These are phyloP conservation scores for Ophiosphaerella narmari DNA, from an alignment of 2,329 filamentous ascomycete species.

Conservation along the genomic window DNA sequence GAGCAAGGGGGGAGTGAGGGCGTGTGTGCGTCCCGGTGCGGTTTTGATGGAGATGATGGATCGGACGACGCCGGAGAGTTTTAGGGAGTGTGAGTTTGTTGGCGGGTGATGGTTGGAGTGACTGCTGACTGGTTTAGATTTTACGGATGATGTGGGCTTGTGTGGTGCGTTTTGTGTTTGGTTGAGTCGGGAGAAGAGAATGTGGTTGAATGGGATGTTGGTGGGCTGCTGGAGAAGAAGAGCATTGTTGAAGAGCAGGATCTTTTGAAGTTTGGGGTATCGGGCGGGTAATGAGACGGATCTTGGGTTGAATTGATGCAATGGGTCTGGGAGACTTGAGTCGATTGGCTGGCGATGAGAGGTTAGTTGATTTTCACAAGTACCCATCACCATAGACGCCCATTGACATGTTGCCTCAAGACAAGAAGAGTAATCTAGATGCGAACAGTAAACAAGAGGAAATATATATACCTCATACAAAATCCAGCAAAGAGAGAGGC, in stretches of 20 bases:
- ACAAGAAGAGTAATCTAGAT: no score
- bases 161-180: slow-evolving; percentile 43
- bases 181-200: slow-evolving; percentile 33
- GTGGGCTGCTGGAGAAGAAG: slow-evolving; percentile 31
- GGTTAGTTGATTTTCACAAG: no score
- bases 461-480: no score
- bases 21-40: slow-evolving; percentile 34
- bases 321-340: no score
- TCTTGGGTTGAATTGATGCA: no score
- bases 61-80: slow-evolving; percentile 29
- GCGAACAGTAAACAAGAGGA: no score
- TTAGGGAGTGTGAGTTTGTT: slow-evolving; percentile 23
- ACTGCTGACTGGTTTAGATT: slow-evolving; percentile 16
- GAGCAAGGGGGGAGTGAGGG: slow-evolving; percentile 32
- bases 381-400: no score
- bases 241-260: slow-evolving; percentile 26
- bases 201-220: slow-evolving; percentile 40
- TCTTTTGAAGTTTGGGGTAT: slow-evolving; percentile 34
- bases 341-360: no score
- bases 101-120: neutral
- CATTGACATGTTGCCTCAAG: no score
- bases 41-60: slow-evolving; percentile 37
- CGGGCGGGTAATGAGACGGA: slow-evolving; percentile 8
- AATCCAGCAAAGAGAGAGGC: no score
- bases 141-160: slow-evolving; percentile 34